Conservation (phyloP, 176 grass and related monocot species). For the Oryza meyeriana region DNA sequence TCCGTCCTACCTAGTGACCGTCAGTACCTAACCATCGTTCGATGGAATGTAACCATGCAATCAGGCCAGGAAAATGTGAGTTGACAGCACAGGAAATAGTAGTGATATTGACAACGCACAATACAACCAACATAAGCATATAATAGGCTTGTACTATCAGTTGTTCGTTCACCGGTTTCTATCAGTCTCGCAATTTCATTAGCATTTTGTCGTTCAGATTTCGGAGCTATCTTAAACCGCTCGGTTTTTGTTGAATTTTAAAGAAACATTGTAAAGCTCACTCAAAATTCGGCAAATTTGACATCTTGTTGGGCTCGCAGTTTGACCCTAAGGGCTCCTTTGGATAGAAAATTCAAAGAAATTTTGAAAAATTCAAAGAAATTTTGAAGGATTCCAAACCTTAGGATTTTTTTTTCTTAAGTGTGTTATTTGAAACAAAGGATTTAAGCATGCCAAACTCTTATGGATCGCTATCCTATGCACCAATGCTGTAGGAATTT, state of each 20-base stretch:
- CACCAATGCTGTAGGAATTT: no score
- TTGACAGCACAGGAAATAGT: background rate
- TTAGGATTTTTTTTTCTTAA: no score
- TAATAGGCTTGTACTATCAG: background rate
- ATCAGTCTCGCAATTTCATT: background rate
- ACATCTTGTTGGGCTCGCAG: background rate
- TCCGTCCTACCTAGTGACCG: background rate
- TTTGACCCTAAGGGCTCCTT: background rate
- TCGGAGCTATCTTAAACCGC: background rate
- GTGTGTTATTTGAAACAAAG: no score
- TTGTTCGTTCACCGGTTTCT: background rate
- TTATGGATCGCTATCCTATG: no score
- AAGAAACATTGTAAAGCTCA: background rate
- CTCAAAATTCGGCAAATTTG: background rate
- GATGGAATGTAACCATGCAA: background rate
- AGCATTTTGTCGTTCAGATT: background rate
- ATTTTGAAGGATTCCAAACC: no score
- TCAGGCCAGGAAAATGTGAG: background rate
- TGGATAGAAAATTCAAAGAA: no score
- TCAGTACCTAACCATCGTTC: background rate
- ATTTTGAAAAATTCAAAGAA: no score
- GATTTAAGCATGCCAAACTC: no score
- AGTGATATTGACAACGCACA: background rate
- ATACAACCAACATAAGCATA: background rate
- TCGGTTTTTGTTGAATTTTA: background rate